phyloP scores from a whole-genome alignment of 2,329 filamentous ascomycete genomes.

The Onygena corvina region DNA sequence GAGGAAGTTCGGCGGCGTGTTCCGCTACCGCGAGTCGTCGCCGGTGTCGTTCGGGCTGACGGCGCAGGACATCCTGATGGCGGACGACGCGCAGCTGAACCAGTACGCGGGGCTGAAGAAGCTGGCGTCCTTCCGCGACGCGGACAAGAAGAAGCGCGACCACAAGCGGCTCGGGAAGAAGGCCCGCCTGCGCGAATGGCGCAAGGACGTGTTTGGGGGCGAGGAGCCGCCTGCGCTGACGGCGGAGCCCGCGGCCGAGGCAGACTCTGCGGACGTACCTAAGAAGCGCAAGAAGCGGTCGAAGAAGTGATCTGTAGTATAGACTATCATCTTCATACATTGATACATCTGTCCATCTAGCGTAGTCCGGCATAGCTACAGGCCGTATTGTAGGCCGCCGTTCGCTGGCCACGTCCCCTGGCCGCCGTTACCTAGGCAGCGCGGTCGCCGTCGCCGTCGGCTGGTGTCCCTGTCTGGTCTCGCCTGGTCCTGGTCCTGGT shows the following conservation, averaged over 20 bases:
- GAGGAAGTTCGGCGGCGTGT: slow-evolving; percentile 44
- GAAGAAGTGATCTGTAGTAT: slow-evolving; percentile 28
- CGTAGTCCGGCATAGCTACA: not conserved
- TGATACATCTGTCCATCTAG: no score
- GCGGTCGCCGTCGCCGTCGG: not conserved
- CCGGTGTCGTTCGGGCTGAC: slow-evolving; percentile 84
- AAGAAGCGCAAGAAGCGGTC: slow-evolving; percentile 21
- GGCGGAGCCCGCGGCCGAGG: slow-evolving; percentile 12
- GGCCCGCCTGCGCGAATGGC: slow-evolving; percentile 77
- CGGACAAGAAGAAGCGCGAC: slow-evolving; percentile 79
- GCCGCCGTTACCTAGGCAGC: slow-evolving; percentile 1
- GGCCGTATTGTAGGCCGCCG: not conserved
- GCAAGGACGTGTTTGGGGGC: slow-evolving; percentile 53
- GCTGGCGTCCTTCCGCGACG: slow-evolving; percentile 75
- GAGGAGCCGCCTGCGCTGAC: slow-evolving; percentile 33
- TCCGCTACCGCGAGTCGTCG: slow-evolving; percentile 91
- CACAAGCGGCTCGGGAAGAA: slow-evolving; percentile 87
- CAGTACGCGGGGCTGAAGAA: slow-evolving; percentile 90
- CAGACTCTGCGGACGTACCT: not conserved
- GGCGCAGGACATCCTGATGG: slow-evolving; percentile 79
- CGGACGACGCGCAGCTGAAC: slow-evolving; percentile 75
- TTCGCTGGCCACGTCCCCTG: no score
- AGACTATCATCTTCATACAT: no score
- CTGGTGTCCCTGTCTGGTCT: no score
- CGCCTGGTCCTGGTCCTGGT: slow-evolving; percentile 5